Base-by-base conservation (phyloP, 805 yeast genomes). In the Kluyveromyces nonfermentans region DNA sequence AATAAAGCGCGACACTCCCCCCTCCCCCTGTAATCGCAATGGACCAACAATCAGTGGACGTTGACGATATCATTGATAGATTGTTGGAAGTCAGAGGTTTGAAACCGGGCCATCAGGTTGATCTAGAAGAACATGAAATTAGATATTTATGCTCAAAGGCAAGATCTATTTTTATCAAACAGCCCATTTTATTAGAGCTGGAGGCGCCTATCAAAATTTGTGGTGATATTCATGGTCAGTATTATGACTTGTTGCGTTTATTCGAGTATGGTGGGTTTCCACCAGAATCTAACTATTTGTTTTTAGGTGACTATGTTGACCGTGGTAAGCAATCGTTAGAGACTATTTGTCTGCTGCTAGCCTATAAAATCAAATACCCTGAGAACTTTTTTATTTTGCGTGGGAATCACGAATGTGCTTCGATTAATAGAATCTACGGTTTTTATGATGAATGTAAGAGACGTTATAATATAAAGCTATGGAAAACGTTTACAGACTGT, bases 201-300 rank as follows among this genome's bases (percentile, higher is more conserved):
- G 97, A 93, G 68, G 97, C 98, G 17, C 98, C 98, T 45, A 90
- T 90, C 59, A 89, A 88, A 67, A 84, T 84, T 47, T 88, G 96
- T 71, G 98, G 98, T 67, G 98, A 90, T 67, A 93, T 90, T 60
- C 98, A 90, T 67, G 98, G 98, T 46, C 98, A 90, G 70, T 90
- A 93, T 69, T 90, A 90, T 63, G 98, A 90, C 68, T 77, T 90
- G 57, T 75, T 90, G 64, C 83, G 98, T 68, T 77, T 90, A 57
- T 90, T 90, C 60, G 97, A 93, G 71, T 90, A 90, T 62, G 97
- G 98, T 57, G 98, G 97, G 2, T 90, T 93, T 74, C 98, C 98
- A 1, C 98, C 98, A 10, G 97, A 93, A 66, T 95, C 97, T 16
- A 90, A 90, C 71, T 90, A 90, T 70, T 72, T 90, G 57, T 90